Evolutionary conservation across 2,329 filamentous ascomycete genomes (phyloP).

Genomic region (Hypoxylon sp.): DNA sequence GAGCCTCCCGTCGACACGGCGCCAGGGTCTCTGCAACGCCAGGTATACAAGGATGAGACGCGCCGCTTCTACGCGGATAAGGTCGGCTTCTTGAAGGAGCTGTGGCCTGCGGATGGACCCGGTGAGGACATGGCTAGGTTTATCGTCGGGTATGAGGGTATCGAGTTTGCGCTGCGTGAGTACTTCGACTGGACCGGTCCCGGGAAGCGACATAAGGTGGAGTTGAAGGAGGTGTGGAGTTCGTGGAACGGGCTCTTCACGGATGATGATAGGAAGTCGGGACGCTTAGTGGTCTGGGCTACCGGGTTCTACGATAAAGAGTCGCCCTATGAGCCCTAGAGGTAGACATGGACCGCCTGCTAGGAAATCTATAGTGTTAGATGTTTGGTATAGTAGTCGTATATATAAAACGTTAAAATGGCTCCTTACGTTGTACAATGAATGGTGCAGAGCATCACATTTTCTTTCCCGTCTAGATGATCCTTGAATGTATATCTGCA

Average conservation of each 20-base stretch:
- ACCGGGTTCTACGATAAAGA: slow-evolving; percentile 49
- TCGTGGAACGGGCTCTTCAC: slow-evolving; percentile 73
- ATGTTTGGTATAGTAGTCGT: neutral
- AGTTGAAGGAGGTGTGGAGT: slow-evolving; percentile 65
- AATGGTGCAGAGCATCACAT: neutral
- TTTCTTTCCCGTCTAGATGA: too few species aligned
- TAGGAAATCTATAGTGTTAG: neutral
- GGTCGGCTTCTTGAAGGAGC: slow-evolving; percentile 67
- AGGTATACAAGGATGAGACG: slow-evolving; percentile 85
- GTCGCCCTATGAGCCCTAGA: slow-evolving; percentile 27
- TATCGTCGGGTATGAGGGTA: slow-evolving; percentile 72
- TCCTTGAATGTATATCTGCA: neutral
- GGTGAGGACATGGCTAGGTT: slow-evolving; percentile 65
- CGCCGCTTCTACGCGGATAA: slow-evolving; percentile 86
- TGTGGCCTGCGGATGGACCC: slow-evolving; percentile 59
- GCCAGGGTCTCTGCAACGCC: slow-evolving; percentile 71
- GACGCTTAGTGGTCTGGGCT: slow-evolving; percentile 70
- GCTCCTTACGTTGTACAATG: neutral
- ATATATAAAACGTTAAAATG: neutral
- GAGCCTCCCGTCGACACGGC: slow-evolving; percentile 82
- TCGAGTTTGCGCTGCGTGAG: slow-evolving; percentile 61
- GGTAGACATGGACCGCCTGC: neutral
- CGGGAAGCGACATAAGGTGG: slow-evolving; percentile 59
- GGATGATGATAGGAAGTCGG: slow-evolving; percentile 70
- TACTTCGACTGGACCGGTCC: slow-evolving; percentile 59